Evolutionary conservation across 192 early-diverging fungal species (phyloP).

Genomic region (Chytriomyces confervae): DNA sequence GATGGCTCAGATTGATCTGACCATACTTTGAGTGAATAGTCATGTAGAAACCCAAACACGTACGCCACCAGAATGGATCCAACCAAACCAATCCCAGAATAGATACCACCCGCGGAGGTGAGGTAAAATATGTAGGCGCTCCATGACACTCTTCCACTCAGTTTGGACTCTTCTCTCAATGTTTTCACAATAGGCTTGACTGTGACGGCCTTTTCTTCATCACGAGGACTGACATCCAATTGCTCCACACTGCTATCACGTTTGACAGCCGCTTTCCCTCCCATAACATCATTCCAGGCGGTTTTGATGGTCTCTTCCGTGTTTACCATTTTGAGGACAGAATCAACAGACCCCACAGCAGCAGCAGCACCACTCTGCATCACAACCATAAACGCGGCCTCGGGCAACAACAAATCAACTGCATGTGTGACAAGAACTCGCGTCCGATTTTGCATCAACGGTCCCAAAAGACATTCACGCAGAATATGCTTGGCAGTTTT

Average conservation of each 20-base stretch:
- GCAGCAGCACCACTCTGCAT: constrained; percentile 36
- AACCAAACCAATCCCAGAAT: constrained; percentile 26
- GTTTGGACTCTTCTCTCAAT: constrained; percentile 42
- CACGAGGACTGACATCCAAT: neutral
- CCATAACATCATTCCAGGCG: constrained; percentile 7
- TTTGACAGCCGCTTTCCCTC: neutral
- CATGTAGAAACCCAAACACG: constrained; percentile 37
- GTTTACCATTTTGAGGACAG: neutral
- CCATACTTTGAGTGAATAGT: constrained; percentile 50
- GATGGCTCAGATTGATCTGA: constrained; percentile 17
- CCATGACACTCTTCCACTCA: constrained; percentile 42
- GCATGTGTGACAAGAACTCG: constrained; percentile 82
- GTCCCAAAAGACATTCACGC: constrained; percentile 66
- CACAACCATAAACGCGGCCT: constrained; percentile 38
- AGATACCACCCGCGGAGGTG: constrained; percentile 42
- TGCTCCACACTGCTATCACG: neutral
- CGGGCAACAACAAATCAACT: constrained; percentile 32
- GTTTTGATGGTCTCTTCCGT: neutral
- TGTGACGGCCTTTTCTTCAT: neutral
- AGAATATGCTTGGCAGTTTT: constrained; percentile 86
- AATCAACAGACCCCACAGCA: neutral
- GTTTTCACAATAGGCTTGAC: neutral
- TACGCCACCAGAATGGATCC: constrained; percentile 37
- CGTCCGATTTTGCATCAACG: constrained; percentile 62
- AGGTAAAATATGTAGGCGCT: constrained; percentile 49